phyloP scores from a whole-genome alignment of 2,329 filamentous ascomycete genomes.

The Erysiphe pulchra region DNA sequence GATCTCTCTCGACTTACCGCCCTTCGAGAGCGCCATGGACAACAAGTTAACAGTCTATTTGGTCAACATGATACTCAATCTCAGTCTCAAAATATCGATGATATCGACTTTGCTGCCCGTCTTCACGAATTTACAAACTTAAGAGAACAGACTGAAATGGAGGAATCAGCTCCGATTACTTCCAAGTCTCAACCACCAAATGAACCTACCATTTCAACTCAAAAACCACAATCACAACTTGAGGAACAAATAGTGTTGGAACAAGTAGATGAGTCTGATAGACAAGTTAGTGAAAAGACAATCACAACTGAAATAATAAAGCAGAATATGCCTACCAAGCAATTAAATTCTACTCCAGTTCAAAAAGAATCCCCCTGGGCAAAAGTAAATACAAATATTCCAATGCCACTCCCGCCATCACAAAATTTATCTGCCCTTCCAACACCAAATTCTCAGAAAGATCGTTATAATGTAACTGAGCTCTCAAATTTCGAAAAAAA shows the following conservation, averaged over 20 bases:
- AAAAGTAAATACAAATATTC: constrained; percentile 37
- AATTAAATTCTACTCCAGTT: constrained; percentile 21
- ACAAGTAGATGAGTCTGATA: constrained; percentile 5
- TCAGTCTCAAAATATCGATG: constrained; percentile 21
- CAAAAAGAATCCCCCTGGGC: constrained; percentile 20
- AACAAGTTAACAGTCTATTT: constrained; percentile 10
- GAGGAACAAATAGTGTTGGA: constrained; percentile 4
- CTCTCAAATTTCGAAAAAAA: constrained; percentile 33
- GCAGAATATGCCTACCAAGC: constrained; percentile 37
- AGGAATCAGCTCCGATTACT: constrained; percentile 13
- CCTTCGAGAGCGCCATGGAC: constrained; percentile 5
- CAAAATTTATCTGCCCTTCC: constrained; percentile 61
- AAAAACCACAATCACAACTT: constrained; percentile 6
- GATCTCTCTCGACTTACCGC: constrained; percentile 40
- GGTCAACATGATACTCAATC: constrained; percentile 15
- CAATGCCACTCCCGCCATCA: constrained; percentile 46
- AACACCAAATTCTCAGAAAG: constrained; percentile 69
- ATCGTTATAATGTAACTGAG: constrained; percentile 62
- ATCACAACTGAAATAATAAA: constrained; percentile 69
- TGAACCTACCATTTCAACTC: constrained; percentile 4
- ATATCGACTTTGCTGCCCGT: constrained; percentile 18
- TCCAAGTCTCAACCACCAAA: constrained; percentile 11
- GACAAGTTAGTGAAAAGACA: constrained; percentile 23
- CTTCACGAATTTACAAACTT: constrained; percentile 65
- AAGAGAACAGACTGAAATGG: constrained; percentile 43